Percentiles rank a stretch among this genome's conserved stretches.
Conservation (phyloP, 768 basidiomycete species). For the Piloderma croceum region DNA sequence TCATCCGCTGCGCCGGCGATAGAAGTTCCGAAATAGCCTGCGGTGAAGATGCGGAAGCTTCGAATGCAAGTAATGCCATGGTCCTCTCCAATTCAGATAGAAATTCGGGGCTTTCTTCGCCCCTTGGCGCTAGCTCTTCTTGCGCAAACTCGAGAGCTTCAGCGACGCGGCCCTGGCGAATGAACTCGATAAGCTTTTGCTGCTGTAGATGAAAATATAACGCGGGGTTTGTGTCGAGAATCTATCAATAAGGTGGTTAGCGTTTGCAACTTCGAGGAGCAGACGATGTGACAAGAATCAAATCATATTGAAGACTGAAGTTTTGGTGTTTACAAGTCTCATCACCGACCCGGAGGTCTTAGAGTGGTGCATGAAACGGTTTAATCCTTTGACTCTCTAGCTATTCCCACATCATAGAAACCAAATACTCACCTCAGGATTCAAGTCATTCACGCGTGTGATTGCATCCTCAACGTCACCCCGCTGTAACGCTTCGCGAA, state of each 20-base stretch:
- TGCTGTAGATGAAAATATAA: slow-evolving; percentile 95
- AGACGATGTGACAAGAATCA: slow-evolving; percentile 16
- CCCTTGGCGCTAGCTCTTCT: slow-evolving; percentile 87
- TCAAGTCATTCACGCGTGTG: slow-evolving; percentile 89
- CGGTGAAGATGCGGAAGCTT: slow-evolving; percentile 43
- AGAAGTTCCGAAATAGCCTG: slow-evolving; percentile 76
- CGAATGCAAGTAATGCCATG: slow-evolving; percentile 88
- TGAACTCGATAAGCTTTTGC: slow-evolving; percentile 91
- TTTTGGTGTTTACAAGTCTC: slow-evolving; percentile 69
- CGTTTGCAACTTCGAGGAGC: slow-evolving; percentile 9
- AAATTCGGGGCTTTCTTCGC: slow-evolving; percentile 92
- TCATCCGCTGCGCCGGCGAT: slow-evolving; percentile 82
- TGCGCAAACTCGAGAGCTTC: slow-evolving; percentile 91
- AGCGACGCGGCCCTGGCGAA: slow-evolving; percentile 71
- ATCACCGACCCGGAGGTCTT: slow-evolving; percentile 79
- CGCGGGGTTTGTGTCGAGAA: slow-evolving; percentile 90
- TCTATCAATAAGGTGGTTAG: slow-evolving; percentile 45
- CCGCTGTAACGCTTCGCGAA: slow-evolving; percentile 87
- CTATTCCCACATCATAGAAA: background rate
- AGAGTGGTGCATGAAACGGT: slow-evolving; percentile 98
- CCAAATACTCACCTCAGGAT: slow-evolving; percentile 79
- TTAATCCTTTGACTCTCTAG: slow-evolving; percentile 62
- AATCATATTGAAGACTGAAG: slow-evolving; percentile 98
- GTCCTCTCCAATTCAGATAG: slow-evolving; percentile 87
- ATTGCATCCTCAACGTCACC: slow-evolving; percentile 96